These are phyloP conservation scores for Haberlea rhodopensis DNA, from an alignment of 257 asterid genomes.

Conservation along the genomic window DNA sequence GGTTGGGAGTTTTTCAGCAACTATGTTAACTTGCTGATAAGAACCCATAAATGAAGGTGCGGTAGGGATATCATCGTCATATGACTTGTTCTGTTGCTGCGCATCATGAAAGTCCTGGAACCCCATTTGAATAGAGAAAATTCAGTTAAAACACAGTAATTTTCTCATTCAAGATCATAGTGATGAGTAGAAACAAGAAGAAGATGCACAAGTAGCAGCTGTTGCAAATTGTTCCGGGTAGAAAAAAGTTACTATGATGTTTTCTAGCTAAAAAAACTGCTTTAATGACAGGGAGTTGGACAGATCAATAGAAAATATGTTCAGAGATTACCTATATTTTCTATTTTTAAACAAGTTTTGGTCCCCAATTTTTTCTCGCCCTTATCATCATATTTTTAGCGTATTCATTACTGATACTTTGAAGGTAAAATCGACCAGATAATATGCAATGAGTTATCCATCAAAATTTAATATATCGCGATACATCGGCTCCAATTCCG, in stretches of 20 bases:
- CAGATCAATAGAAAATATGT: too few species aligned
- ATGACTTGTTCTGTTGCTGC: constrained; percentile 28
- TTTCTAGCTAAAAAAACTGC: too few species aligned
- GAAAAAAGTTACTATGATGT: too few species aligned
- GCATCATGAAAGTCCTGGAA: constrained; percentile 32
- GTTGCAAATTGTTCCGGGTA: background rate
- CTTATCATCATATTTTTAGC: too few species aligned
- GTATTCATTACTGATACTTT: too few species aligned
- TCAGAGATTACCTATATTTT: too few species aligned
- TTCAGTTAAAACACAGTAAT: background rate
- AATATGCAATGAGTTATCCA: too few species aligned
- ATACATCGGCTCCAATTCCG: background rate
- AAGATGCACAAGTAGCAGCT: background rate
- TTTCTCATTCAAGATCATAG: background rate
- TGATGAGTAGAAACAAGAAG: background rate
- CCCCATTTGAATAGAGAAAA: constrained; percentile 21
- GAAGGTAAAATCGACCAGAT: too few species aligned
- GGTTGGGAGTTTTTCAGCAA: constrained; percentile 32
- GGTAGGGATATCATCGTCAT: constrained; percentile 57
- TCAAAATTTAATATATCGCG: background rate
- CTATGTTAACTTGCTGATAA: constrained; percentile 31
- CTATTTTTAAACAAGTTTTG: too few species aligned
- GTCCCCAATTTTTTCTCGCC: too few species aligned
- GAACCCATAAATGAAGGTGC: constrained; percentile 68
- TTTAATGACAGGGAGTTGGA: too few species aligned